phyloP scores from a whole-genome alignment of 306 rosid species.

The Arachis hypogaea region DNA sequence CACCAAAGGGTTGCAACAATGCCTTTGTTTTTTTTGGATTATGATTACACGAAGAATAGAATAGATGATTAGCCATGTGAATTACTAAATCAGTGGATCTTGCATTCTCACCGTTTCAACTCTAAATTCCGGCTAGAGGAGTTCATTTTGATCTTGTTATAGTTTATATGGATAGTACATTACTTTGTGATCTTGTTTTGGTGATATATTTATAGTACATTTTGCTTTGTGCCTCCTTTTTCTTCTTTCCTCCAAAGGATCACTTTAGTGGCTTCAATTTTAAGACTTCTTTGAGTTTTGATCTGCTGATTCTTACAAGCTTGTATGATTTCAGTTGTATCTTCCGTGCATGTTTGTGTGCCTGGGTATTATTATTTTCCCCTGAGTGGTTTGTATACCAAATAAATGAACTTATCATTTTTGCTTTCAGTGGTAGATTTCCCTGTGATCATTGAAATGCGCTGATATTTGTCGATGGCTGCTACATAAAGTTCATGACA shows the following conservation, averaged over 20 bases:
- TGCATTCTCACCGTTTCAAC: slow-evolving; percentile 25
- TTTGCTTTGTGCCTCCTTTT: slow-evolving; percentile 9
- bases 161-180: slow-evolving; percentile 29
- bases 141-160: slow-evolving; percentile 18
- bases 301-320: slow-evolving; percentile 27
- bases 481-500: slow-evolving; percentile 36
- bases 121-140: background rate
- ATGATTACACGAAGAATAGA: too few relatives aligned
- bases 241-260: background rate
- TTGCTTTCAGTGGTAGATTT: slow-evolving; percentile 26
- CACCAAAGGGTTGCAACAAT: slow-evolving; percentile 24
- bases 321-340: slow-evolving; percentile 17
- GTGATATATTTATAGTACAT: slow-evolving; percentile 27
- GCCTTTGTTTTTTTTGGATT: slow-evolving; percentile 1
- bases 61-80: slow-evolving; percentile 4
- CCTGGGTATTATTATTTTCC: background rate
- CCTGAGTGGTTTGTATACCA: slow-evolving; percentile 6
- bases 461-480: slow-evolving; percentile 44
- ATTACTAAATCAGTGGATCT: slow-evolving; percentile 7
- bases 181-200: slow-evolving; percentile 32
- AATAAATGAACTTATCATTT: slow-evolving; percentile 37
- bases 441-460: slow-evolving; percentile 31
- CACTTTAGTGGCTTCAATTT: slow-evolving; percentile 14
- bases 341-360: slow-evolving; percentile 23
- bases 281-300: slow-evolving; percentile 21